Conservation (phyloP, 2,329 filamentous ascomycete genomes). For the Stromatinia cepivora region DNA sequence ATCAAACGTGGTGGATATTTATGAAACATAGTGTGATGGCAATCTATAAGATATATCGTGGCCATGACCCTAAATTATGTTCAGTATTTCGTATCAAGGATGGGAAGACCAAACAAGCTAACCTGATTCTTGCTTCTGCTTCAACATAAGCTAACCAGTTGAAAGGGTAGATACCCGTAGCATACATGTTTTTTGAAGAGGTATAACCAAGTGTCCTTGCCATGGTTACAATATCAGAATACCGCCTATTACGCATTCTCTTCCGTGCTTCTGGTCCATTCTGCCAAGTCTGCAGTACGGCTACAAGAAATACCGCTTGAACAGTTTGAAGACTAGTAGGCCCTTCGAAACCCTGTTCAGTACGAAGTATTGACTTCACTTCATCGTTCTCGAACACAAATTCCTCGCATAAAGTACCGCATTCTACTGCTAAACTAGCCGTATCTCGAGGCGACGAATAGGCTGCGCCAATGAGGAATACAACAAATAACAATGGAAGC, state of each 20-base stretch:
- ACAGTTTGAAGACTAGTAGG: constrained; percentile 1
- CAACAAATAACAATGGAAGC: constrained; percentile 22
- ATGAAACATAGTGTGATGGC: background rate
- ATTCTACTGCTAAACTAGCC: constrained; percentile 16
- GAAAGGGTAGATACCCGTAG: background rate
- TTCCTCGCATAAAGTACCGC: constrained; percentile 21
- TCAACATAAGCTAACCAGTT: constrained; percentile 1
- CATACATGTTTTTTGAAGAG: constrained; percentile 9
- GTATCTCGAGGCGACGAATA: constrained; percentile 24
- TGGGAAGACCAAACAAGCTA: background rate
- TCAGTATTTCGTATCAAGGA: background rate
- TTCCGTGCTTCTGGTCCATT: background rate
- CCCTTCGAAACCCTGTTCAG: background rate
- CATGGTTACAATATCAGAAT: constrained; percentile 7
- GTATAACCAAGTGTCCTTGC: background rate
- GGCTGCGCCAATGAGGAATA: constrained; percentile 24
- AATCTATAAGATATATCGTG: constrained; percentile 11
- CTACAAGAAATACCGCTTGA: constrained; percentile 19
- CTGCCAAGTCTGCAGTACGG: constrained; percentile 16
- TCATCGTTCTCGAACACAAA: constrained; percentile 16
- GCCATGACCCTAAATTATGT: background rate
- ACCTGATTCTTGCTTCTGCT: constrained; percentile 13
- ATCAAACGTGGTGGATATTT: background rate
- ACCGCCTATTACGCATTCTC: constrained; percentile 13
- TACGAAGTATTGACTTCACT: constrained; percentile 6